Conservation (phyloP, 83 land plant genomes). For the Thuja plicata region DNA sequence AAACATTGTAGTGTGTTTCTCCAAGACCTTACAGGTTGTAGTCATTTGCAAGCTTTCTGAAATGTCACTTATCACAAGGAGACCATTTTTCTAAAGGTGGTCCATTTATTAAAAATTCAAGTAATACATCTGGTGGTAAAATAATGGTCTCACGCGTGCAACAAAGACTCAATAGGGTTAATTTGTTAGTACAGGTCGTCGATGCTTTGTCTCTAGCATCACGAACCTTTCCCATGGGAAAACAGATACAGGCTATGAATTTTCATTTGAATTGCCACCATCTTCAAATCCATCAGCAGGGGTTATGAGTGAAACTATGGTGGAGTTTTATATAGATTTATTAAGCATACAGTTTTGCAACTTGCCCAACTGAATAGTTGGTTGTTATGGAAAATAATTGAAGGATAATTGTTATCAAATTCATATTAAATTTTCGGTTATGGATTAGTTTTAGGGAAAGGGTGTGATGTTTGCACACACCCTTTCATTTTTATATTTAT, state of each 20-base stretch:
- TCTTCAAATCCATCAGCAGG: too few relatives aligned
- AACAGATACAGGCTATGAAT: not conserved
- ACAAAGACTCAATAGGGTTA: not conserved
- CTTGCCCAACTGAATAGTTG: too few relatives aligned
- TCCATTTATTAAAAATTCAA: not conserved
- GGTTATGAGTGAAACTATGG: too few relatives aligned
- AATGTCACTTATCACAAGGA: not conserved
- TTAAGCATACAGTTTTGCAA: too few relatives aligned
- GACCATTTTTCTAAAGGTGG: not conserved
- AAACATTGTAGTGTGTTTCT: conserved; percentile 11
- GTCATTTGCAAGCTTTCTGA: not conserved
- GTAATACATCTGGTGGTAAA: not conserved
- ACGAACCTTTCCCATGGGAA: not conserved
- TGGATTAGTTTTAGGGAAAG: too few relatives aligned
- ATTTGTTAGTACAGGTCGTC: not conserved
- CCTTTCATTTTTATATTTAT: too few relatives aligned
- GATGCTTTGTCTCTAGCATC: not conserved
- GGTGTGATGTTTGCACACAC: too few relatives aligned
- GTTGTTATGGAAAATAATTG: too few relatives aligned
- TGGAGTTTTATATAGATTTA: too few relatives aligned
- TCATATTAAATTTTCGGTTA: too few relatives aligned
- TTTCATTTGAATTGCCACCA: not conserved
- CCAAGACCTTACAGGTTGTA: conserved; percentile 20
- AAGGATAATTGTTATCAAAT: too few relatives aligned
- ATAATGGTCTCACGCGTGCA: not conserved